These are phyloP conservation scores for Cladosporium halotolerans DNA, from an alignment of 2,329 filamentous ascomycete genomes.

Conservation along the genomic window DNA sequence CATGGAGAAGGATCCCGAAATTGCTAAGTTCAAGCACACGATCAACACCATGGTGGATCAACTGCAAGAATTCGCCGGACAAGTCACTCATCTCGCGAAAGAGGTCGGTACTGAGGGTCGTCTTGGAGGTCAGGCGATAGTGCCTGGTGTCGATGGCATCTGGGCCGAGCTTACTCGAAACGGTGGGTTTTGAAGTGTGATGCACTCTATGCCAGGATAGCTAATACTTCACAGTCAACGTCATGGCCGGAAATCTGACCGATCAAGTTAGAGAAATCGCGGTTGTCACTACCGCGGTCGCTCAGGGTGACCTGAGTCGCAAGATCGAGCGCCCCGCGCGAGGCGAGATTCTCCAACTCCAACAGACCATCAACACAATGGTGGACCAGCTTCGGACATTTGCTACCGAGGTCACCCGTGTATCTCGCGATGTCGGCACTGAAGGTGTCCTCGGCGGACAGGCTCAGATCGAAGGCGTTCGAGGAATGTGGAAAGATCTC, in stretches of 20 bases:
- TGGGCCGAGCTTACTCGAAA: conserved; percentile 86
- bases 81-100: conserved; percentile 88
- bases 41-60: conserved; percentile 99
- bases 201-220: background rate
- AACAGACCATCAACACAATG: conserved; percentile 75
- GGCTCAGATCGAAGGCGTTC: conserved; percentile 58
- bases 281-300: conserved; percentile 91
- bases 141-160: conserved; percentile 89
- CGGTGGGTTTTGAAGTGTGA: conserved; percentile 32
- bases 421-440: conserved; percentile 58
- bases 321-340: conserved; percentile 93
- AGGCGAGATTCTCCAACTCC: conserved; percentile 89
- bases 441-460: conserved; percentile 59
- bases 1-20: conserved; percentile 96
- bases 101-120: conserved; percentile 96
- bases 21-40: conserved; percentile 93
- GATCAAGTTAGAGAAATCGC: conserved; percentile 97
- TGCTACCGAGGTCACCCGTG: conserved; percentile 59
- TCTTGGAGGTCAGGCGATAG: conserved; percentile 86
- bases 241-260: conserved; percentile 97
- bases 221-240: conserved; percentile 61
- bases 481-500: conserved; percentile 62
- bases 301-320: conserved; percentile 86
- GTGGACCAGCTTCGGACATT: conserved; percentile 61
- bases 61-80: conserved; percentile 89